Conservation (phyloP, 2,329 filamentous ascomycete species). For the Pseudogymnoascus sp. region DNA sequence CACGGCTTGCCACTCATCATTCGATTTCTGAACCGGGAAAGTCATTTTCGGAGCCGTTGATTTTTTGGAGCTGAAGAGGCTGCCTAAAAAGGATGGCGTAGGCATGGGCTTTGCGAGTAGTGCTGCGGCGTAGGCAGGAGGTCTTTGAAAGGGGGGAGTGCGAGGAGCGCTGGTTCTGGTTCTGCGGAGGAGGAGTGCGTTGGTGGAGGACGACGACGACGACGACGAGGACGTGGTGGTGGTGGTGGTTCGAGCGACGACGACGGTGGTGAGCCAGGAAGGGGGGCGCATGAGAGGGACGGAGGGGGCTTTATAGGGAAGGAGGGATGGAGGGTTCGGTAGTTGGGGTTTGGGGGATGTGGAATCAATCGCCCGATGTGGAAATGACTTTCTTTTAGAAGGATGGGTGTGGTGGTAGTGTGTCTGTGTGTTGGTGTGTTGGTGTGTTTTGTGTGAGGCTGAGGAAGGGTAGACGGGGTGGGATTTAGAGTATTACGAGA, state of each 20-base stretch:
- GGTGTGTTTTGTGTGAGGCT: background rate
- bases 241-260: background rate
- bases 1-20: constrained; percentile 84
- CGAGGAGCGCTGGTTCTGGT: constrained; percentile 29
- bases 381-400: background rate
- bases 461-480: background rate
- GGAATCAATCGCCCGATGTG: constrained; percentile 1
- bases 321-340: constrained; percentile 6
- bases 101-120: constrained; percentile 56
- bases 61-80: constrained; percentile 57
- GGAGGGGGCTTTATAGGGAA: constrained; percentile 20
- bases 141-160: constrained; percentile 19
- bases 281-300: constrained; percentile 39
- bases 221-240: constrained; percentile 27
- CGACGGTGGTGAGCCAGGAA: constrained; percentile 37
- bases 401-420: background rate
- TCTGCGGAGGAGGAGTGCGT: constrained; percentile 20
- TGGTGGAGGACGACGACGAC: constrained; percentile 35
- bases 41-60: constrained; percentile 51
- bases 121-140: constrained; percentile 29
- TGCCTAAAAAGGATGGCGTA: constrained; percentile 67
- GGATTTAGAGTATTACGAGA: background rate
- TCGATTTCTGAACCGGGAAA: constrained; percentile 70
- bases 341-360: background rate
- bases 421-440: background rate